Base-by-base conservation (phyloP, 441 rosid genomes). In the Euphorbia schlechtendalii region DNA sequence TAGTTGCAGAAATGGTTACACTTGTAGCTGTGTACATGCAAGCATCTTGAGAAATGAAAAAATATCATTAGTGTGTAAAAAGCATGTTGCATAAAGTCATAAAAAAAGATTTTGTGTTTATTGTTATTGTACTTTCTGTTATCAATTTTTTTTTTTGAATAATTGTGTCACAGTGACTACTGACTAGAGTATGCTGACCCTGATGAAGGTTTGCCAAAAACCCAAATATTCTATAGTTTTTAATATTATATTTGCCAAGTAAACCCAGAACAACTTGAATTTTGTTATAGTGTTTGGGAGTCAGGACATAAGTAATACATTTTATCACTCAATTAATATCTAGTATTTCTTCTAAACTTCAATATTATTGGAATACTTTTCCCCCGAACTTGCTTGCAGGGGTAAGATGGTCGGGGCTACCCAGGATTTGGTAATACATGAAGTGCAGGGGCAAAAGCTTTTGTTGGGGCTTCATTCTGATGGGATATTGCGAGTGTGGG, bases 401-500 rank as follows among this genome's bases (percentile, higher is more conserved):
- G 83, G 86, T 68, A 88, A 83, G 77, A 75, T 71, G 66, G 74
- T 77, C 38, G 93, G 86, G 36, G 73, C 81, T 48, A 88, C 88
- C 57, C 84, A 84, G 77, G 92, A 87, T 84, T 60, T 89, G 83
- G 81, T 66, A 32, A 75, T 88, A 73, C 64, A 67, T 32, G 85
- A 85, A 67, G 58, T 81, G 69, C 73, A 70, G 63, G 96, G 86
- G 52, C 77, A 63, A 69, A 71, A 65, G 55, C 79, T 78, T 61
- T 17, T 82, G 55, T 80, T 75, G 77, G 92, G 80, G 70, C 95
- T 90, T 77, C 90, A 95, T 77, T 76, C 80, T 61, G 92, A 85
- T 76, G 92, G 90, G 57, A 69, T 76, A 25, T 45, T 95, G 72
- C 85, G 84, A 67, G 81, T 83, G 18, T 95, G 99, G 99, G 92